Percentiles rank a stretch among this genome's conserved stretches.
These are phyloP conservation scores for Amanita muscaria DNA, from an alignment of 768 basidiomycete genomes.

Conservation along the genomic window DNA sequence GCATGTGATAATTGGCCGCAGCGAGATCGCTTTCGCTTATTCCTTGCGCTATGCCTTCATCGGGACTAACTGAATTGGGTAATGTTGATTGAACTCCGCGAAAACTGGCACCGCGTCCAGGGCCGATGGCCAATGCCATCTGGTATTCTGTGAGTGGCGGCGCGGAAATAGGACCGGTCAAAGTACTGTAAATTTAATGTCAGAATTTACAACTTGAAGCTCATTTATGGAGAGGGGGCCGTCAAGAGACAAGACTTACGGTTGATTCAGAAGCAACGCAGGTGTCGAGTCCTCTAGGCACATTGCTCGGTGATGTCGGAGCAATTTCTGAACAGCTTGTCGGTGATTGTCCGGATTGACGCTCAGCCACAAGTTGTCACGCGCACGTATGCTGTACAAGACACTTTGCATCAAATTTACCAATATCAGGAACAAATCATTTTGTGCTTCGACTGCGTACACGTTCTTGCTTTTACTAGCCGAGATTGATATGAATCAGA, in stretches of 20 bases:
- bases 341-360: slow-evolving; percentile 52
- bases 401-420: slow-evolving; percentile 67
- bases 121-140: slow-evolving; percentile 5
- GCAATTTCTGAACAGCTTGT: slow-evolving; percentile 57
- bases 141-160: slow-evolving; percentile 10
- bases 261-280: slow-evolving; percentile 1
- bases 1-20: no score
- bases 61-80: slow-evolving; percentile 21
- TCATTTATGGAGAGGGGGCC: no score
- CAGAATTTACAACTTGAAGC: no score
- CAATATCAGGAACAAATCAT: slow-evolving; percentile 54
- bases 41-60: no score
- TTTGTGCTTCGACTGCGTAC: slow-evolving; percentile 53
- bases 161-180: neutral
- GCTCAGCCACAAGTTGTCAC: slow-evolving; percentile 58
- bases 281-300: slow-evolving; percentile 32
- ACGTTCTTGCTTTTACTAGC: slow-evolving; percentile 8
- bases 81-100: no score
- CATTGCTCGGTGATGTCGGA: slow-evolving; percentile 48
- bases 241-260: slow-evolving; percentile 10
- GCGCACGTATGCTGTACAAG: slow-evolving; percentile 60
- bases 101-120: no score
- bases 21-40: no score
- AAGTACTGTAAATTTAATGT: no score
- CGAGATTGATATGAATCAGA: slow-evolving; percentile 3